Evolutionary conservation across 306 rosid genomes (phyloP).

Genomic region (Potentilla sterilis): DNA sequence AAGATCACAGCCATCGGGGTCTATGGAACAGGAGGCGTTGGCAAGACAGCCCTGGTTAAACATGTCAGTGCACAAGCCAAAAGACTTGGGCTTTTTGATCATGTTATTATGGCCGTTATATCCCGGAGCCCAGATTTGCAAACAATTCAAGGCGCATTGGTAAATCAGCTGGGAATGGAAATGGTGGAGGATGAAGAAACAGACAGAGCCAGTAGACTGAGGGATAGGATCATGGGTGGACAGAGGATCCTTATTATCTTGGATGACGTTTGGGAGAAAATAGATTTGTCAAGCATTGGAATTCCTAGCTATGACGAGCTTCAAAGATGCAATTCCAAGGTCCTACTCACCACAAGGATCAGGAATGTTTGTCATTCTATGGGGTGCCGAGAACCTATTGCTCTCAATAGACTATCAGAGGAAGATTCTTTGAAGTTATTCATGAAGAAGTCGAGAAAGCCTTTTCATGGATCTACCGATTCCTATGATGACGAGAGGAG

Average conservation of each 20-base stretch:
- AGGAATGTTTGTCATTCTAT: not conserved
- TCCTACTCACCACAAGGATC: slow-evolving; percentile 16
- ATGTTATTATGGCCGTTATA: not conserved
- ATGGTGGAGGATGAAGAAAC: too few species aligned
- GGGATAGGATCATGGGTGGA: not conserved
- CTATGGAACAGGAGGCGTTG: not conserved
- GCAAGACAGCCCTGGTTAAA: not conserved
- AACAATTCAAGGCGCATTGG: not conserved
- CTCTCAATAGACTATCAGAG: not conserved
- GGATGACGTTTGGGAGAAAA: slow-evolving; percentile 19
- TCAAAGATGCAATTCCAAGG: slow-evolving; percentile 5
- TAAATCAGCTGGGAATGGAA: not conserved
- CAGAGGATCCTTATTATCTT: slow-evolving; percentile 18
- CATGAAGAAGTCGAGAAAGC: not conserved
- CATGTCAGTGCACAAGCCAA: not conserved
- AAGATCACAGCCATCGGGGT: not conserved
- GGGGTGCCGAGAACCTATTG: not conserved
- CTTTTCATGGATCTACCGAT: not conserved
- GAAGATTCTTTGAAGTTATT: slow-evolving; percentile 21
- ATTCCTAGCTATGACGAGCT: slow-evolving; percentile 10
- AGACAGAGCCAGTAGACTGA: not conserved
- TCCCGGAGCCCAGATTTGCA: not conserved
- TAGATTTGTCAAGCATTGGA: not conserved
- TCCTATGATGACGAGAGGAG: not conserved
- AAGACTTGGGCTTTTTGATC: not conserved